Percentiles rank a stretch among this genome's conserved stretches.
Conservation (phyloP, 139 green algal species). For the Edaphochlamys debaryana region DNA sequence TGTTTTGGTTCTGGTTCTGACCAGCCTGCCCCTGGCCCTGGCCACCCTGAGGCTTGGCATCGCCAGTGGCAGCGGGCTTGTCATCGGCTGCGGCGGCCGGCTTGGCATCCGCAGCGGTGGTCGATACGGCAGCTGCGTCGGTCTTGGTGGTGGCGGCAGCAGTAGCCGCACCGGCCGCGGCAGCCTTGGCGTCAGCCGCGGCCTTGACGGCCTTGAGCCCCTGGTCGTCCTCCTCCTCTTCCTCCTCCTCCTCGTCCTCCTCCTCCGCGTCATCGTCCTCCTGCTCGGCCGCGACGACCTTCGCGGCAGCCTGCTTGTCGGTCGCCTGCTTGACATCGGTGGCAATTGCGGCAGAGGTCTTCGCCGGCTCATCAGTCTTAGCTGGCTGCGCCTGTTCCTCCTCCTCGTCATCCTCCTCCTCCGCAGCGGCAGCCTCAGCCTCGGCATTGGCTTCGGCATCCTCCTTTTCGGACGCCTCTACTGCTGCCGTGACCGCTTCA, state of each 20-base stretch:
- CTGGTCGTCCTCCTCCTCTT: too few species aligned
- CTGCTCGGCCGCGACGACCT: too few species aligned
- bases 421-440: not conserved
- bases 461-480: not conserved
- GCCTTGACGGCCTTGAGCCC: too few species aligned
- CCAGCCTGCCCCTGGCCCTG: too few species aligned
- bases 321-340: not conserved
- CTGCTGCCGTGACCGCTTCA: slow-evolving; percentile 12
- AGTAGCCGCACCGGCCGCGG: too few species aligned
- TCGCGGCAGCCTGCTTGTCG: too few species aligned
- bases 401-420: not conserved
- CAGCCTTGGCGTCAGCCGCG: not conserved
- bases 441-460: not conserved
- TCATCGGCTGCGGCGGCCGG: too few species aligned
- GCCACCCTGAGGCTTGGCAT: too few species aligned
- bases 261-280: not conserved
- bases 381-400: not conserved
- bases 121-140: too few species aligned
- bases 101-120: not conserved
- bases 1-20: slow-evolving; percentile 2
- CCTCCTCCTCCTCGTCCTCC: not conserved
- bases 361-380: not conserved
- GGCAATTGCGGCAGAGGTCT: not conserved
- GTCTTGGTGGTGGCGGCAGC: not conserved
- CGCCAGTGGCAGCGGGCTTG: not conserved